Percentiles rank a stretch among this genome's conserved stretches.
These are phyloP conservation scores for Cyanodermella asteris DNA, from an alignment of 2,329 filamentous ascomycete genomes.

Conservation along the genomic window DNA sequence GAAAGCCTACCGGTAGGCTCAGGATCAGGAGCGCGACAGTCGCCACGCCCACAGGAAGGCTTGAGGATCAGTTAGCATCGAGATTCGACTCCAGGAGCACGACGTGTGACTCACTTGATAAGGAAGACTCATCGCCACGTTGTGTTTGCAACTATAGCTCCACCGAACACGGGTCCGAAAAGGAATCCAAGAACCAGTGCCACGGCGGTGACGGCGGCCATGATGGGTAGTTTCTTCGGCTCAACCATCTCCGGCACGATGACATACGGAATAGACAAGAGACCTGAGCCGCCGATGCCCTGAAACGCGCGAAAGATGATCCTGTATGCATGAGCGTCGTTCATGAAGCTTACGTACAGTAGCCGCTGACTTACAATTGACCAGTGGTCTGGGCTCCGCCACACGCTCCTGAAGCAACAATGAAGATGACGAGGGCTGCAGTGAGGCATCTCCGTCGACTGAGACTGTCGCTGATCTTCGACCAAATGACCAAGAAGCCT, in stretches of 20 bases:
- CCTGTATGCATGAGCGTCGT: slow-evolving; percentile 15
- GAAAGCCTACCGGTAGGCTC: slow-evolving; percentile 5
- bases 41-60: slow-evolving; percentile 7
- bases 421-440: slow-evolving; percentile 17
- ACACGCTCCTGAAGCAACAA: slow-evolving; percentile 20
- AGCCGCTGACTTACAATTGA: slow-evolving; percentile 9
- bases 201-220: slow-evolving; percentile 32
- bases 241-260: slow-evolving; percentile 30
- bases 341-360: not conserved
- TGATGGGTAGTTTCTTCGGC: slow-evolving; percentile 28
- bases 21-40: slow-evolving; percentile 4
- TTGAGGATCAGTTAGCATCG: no score
- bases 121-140: slow-evolving; percentile 40
- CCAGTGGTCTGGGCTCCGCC: slow-evolving; percentile 16
- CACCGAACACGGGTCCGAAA: slow-evolving; percentile 35
- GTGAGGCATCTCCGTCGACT: slow-evolving; percentile 19
- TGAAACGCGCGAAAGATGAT: slow-evolving; percentile 38
- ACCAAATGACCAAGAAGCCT: slow-evolving; percentile 21
- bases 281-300: slow-evolving; percentile 37
- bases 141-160: slow-evolving; percentile 29
- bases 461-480: slow-evolving; percentile 23
- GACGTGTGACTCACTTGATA: slow-evolving; percentile 28
- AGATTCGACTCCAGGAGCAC: not conserved
- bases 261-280: slow-evolving; percentile 39
- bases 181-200: slow-evolving; percentile 39